Evolutionary conservation across 2,329 filamentous ascomycete species (phyloP).

Genomic region (Fusarium algeriense): DNA sequence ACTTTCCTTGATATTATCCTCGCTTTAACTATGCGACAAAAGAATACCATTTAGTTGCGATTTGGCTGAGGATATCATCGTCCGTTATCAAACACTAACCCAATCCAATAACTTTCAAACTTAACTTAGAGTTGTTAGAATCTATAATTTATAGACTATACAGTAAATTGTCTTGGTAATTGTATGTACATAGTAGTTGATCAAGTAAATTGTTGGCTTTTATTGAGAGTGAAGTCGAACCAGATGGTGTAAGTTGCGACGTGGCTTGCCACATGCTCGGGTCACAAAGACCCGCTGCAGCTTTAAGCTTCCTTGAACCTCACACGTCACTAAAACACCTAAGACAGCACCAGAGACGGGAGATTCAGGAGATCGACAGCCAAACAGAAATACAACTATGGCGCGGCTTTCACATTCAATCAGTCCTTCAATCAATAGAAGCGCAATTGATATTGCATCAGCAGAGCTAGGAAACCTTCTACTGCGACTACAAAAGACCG

Average conservation of each 20-base stretch:
- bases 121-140: neutral
- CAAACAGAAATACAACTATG: conserved; percentile 44
- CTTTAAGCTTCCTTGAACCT: conserved; percentile 38
- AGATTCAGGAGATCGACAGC: conserved; percentile 16
- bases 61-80: no score
- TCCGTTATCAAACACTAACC: no score
- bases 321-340: conserved; percentile 48
- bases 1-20: neutral
- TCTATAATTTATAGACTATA: no score
- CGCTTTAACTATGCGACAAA: no score
- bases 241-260: conserved; percentile 10
- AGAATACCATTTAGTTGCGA: no score
- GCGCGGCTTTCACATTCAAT: conserved; percentile 44
- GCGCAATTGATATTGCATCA: conserved; percentile 48
- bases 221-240: neutral
- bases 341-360: conserved; percentile 11
- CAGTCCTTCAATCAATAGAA: conserved; percentile 25
- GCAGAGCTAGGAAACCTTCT: conserved; percentile 74
- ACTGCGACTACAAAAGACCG: conserved; percentile 71
- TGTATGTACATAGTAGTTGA: neutral
- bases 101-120: no score
- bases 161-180: neutral
- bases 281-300: conserved; percentile 43
- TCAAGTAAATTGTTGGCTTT: neutral
- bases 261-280: conserved; percentile 47